phyloP scores from a whole-genome alignment of 768 basidiomycete genomes.

The Pleurotus cornucopiae region DNA sequence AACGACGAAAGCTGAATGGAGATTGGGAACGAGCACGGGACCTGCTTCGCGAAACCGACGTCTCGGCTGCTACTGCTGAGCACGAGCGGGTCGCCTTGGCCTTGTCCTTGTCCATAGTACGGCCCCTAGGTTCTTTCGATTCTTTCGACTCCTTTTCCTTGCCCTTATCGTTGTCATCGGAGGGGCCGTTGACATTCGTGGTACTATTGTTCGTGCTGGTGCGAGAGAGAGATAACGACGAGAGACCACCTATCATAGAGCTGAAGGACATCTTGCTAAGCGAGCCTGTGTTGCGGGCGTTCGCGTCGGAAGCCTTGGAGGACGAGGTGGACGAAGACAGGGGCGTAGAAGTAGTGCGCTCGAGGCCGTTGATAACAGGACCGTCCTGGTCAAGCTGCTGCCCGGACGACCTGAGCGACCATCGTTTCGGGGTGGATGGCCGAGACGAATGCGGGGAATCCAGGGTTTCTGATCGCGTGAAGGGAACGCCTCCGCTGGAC shows the following conservation, averaged over 20 bases:
- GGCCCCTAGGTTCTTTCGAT: slow-evolving; percentile 43
- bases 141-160: slow-evolving; percentile 26
- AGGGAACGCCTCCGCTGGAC: not conserved
- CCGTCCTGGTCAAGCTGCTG: slow-evolving; percentile 45
- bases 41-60: slow-evolving; percentile 41
- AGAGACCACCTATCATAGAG: slow-evolving; percentile 68
- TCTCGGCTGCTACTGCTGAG: slow-evolving; percentile 39
- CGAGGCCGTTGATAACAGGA: slow-evolving; percentile 45
- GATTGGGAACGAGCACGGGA: slow-evolving; percentile 73
- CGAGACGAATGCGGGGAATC: slow-evolving; percentile 25
- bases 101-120: slow-evolving; percentile 41
- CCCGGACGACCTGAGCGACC: slow-evolving; percentile 28
- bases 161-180: slow-evolving; percentile 34
- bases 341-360: slow-evolving; percentile 34
- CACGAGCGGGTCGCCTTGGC: slow-evolving; percentile 43
- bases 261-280: slow-evolving; percentile 64
- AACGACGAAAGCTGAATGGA: slow-evolving; percentile 73
- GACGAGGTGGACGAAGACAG: slow-evolving; percentile 14
- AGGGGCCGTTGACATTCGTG: slow-evolving; percentile 20
- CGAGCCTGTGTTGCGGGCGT: slow-evolving; percentile 35
- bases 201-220: slow-evolving; percentile 33
- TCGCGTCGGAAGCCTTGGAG: slow-evolving; percentile 31
- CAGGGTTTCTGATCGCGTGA: slow-evolving; percentile 8
- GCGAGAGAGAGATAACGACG: slow-evolving; percentile 59
- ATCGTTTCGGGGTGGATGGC: slow-evolving; percentile 28